phyloP scores from a whole-genome alignment of 1,139 yeast species.

The Yamadazyma buinensis region DNA sequence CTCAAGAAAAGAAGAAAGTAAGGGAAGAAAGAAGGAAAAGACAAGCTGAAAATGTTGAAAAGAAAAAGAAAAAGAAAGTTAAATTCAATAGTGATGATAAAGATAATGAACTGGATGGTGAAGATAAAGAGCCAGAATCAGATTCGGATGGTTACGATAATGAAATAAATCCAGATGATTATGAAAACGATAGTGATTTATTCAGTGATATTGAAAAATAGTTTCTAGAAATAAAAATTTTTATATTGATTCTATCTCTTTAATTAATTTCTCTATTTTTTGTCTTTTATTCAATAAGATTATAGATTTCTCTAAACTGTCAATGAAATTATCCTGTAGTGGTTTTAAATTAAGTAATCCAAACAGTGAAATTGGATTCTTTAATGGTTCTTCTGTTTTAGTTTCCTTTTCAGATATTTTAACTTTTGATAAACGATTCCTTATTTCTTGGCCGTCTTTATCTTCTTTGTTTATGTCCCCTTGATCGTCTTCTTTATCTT shows the following conservation, averaged over 20 bases:
- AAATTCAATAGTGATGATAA: constrained; percentile 16
- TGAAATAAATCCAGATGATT: constrained; percentile 40
- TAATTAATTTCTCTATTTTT: neutral
- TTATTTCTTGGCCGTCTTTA: neutral
- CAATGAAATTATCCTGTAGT: constrained; percentile 36
- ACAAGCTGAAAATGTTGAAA: constrained; percentile 76
- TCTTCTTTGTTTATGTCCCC: neutral
- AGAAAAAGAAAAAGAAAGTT: constrained; percentile 63
- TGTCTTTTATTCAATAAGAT: constrained; percentile 19
- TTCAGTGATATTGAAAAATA: constrained; percentile 38
- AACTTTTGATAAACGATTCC: too few species aligned
- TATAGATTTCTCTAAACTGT: constrained; percentile 26
- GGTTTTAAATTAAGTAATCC: constrained; percentile 42
- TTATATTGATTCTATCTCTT: neutral
- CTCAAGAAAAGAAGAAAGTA: constrained; percentile 55
- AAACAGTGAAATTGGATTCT: constrained; percentile 46
- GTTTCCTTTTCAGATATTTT: neutral
- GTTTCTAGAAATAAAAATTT: too few species aligned
- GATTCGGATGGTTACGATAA: constrained; percentile 9
- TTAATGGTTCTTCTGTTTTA: neutral
- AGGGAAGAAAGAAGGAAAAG: constrained; percentile 71
- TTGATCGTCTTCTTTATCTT: neutral
- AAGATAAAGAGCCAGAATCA: constrained; percentile 21
- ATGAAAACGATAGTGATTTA: constrained; percentile 48
- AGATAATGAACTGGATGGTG: constrained; percentile 24